A percentile compares a stretch with the other conserved stretches of the same genome.
Evolutionary conservation across 2,329 filamentous ascomycete genomes (phyloP).

Genomic region (Beauveria sp.): DNA sequence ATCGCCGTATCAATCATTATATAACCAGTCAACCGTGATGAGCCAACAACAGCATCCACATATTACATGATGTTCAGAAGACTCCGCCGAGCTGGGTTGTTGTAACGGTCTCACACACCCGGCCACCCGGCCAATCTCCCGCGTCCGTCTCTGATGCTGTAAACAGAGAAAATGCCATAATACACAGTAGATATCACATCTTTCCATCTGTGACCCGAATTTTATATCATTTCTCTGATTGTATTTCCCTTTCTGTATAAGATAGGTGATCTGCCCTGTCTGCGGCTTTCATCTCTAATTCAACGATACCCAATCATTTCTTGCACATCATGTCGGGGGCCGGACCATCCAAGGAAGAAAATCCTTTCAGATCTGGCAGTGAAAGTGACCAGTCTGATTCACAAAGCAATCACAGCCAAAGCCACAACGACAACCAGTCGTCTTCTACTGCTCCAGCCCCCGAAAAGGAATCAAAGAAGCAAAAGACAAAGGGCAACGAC

Average conservation of each 20-base stretch:
- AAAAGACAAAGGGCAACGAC: neutral
- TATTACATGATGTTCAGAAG: neutral
- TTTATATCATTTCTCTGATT: neutral
- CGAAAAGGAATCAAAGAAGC: neutral
- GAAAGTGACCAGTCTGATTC: neutral
- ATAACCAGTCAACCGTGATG: neutral
- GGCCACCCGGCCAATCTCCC: neutral
- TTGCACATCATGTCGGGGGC: neutral
- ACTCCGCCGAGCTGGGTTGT: neutral
- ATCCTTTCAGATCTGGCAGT: neutral
- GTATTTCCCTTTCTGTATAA: neutral
- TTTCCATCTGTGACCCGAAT: neutral
- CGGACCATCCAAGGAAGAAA: neutral
- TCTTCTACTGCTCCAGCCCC: neutral
- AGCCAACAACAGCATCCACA: neutral
- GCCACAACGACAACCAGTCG: neutral
- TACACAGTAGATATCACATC: neutral
- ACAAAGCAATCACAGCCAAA: neutral
- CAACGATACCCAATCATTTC: neutral
- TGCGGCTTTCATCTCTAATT: neutral
- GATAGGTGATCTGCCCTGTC: neutral
- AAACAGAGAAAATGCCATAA: neutral
- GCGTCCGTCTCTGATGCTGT: neutral
- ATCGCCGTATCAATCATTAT: neutral
- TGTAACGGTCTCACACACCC: neutral